Evolutionary conservation across 2,329 filamentous ascomycete genomes (phyloP).

Genomic region (Curvularia sp.): DNA sequence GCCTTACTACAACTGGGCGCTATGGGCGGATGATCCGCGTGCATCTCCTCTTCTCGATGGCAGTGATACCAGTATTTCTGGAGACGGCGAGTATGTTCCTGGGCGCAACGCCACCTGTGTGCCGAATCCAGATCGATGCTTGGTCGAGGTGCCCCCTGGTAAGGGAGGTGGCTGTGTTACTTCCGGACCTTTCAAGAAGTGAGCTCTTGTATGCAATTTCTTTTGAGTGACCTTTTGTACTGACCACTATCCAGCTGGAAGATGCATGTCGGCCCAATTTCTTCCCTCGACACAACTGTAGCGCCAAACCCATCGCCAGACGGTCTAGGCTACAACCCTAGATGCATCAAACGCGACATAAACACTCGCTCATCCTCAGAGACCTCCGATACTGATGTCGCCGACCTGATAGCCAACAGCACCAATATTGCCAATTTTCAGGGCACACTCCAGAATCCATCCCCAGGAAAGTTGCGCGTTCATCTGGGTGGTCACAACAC

Average conservation of each 20-base stretch:
- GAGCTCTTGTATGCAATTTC: slow-evolving; percentile 1
- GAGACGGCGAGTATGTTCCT: slow-evolving; percentile 4
- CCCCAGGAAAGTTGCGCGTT: slow-evolving; percentile 44
- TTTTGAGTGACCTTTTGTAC: not conserved
- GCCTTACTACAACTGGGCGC: slow-evolving; percentile 12
- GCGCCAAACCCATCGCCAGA: slow-evolving; percentile 35
- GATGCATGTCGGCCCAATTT: slow-evolving; percentile 58
- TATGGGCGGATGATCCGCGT: slow-evolving; percentile 8
- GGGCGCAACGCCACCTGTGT: slow-evolving; percentile 5
- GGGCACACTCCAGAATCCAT: slow-evolving; percentile 45
- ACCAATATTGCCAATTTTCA: slow-evolving; percentile 48
- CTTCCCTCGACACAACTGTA: slow-evolving; percentile 37
- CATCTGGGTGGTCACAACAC: slow-evolving; percentile 56
- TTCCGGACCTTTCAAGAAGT: slow-evolving; percentile 59
- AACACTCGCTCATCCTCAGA: slow-evolving; percentile 30
- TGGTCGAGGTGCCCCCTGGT: slow-evolving; percentile 41
- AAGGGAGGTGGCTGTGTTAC: slow-evolving; percentile 63
- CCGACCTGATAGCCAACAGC: slow-evolving; percentile 29
- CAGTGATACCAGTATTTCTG: slow-evolving; percentile 12
- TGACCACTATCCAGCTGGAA: slow-evolving; percentile 20
- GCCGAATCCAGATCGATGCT: slow-evolving; percentile 3
- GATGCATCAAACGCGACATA: slow-evolving; percentile 50
- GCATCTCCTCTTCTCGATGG: slow-evolving; percentile 10
- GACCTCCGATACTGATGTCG: slow-evolving; percentile 33
- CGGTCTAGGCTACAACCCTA: slow-evolving; percentile 43